Evolutionary conservation across 306 rosid species (phyloP).

Genomic region (Ochetophila trinervis): DNA sequence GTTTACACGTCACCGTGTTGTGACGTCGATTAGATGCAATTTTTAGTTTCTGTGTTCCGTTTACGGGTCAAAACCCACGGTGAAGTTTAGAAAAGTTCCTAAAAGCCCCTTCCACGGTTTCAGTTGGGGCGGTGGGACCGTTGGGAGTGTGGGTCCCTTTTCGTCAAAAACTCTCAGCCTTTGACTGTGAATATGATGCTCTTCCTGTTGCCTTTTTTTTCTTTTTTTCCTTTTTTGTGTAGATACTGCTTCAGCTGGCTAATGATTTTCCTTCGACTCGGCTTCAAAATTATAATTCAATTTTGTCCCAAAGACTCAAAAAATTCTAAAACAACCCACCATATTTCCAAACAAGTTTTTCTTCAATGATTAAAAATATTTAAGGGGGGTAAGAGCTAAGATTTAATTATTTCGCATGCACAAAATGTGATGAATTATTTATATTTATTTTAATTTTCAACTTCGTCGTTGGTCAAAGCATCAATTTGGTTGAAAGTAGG

Average conservation of each 20-base stretch:
- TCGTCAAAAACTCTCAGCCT: neutral
- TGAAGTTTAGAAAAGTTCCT: neutral
- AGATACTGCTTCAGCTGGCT: neutral
- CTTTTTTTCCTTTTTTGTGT: neutral
- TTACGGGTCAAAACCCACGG: constrained; percentile 10
- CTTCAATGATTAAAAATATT: neutral
- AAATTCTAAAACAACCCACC: neutral
- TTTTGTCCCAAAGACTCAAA: neutral
- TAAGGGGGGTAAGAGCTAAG: too few species aligned
- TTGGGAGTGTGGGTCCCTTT: neutral
- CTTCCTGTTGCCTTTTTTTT: neutral
- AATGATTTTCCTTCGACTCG: constrained; percentile 12
- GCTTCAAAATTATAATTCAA: neutral
- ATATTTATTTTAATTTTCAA: neutral
- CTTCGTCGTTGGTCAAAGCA: neutral
- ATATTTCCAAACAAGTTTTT: neutral
- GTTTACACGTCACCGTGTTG: neutral
- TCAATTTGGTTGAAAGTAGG: neutral
- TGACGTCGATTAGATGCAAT: constrained; percentile 3
- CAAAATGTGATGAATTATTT: constrained; percentile 1
- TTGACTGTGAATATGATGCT: constrained; percentile 15
- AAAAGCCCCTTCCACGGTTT: neutral
- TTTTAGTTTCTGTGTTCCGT: too few species aligned
- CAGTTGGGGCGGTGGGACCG: neutral
- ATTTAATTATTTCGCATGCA: neutral